Conservation (phyloP, 202 grass and related monocot species). For the Setaria viridis region DNA sequence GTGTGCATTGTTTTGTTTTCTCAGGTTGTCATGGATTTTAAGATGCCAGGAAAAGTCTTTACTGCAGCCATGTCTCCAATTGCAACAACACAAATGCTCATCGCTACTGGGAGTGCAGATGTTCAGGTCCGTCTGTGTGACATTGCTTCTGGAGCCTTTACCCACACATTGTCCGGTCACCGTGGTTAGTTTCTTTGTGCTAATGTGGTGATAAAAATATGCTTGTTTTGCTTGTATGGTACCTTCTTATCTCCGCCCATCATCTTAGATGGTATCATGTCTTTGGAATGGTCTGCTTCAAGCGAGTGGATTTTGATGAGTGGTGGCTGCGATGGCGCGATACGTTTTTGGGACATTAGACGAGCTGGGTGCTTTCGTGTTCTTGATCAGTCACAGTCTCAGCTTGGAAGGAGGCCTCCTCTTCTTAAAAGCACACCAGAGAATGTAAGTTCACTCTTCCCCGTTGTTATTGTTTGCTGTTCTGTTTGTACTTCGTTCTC, state of each 20-base stretch:
- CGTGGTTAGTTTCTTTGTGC: slow-evolving; percentile 67
- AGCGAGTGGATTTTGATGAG: slow-evolving; percentile 90
- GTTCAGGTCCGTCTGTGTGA: slow-evolving; percentile 94
- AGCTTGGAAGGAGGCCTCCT: slow-evolving; percentile 78
- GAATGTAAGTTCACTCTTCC: slow-evolving; percentile 47
- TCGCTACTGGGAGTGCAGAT: slow-evolving; percentile 83
- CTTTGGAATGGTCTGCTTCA: slow-evolving; percentile 90
- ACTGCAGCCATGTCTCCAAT: slow-evolving; percentile 74
- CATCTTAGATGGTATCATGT: slow-evolving; percentile 91
- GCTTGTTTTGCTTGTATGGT: slow-evolving; percentile 21
- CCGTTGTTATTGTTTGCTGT: background rate
- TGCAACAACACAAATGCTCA: slow-evolving; percentile 83
- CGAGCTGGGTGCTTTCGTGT: slow-evolving; percentile 83
- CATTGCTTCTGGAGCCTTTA: slow-evolving; percentile 92
- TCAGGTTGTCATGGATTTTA: slow-evolving; percentile 89
- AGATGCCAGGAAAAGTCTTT: slow-evolving; percentile 95
- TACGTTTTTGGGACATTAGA: slow-evolving; percentile 98
- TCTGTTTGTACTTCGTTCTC: background rate
- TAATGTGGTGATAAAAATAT: slow-evolving; percentile 38
- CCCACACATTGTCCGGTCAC: slow-evolving; percentile 95
- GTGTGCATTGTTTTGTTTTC: slow-evolving; percentile 21
- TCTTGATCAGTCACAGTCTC: slow-evolving; percentile 82
- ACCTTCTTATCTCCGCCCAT: slow-evolving; percentile 37
- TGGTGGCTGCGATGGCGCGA: slow-evolving; percentile 83
- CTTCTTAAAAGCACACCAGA: slow-evolving; percentile 47